phyloP scores from a whole-genome alignment of 345 rosid species.

The Rhodomyrtus tomentosa region DNA sequence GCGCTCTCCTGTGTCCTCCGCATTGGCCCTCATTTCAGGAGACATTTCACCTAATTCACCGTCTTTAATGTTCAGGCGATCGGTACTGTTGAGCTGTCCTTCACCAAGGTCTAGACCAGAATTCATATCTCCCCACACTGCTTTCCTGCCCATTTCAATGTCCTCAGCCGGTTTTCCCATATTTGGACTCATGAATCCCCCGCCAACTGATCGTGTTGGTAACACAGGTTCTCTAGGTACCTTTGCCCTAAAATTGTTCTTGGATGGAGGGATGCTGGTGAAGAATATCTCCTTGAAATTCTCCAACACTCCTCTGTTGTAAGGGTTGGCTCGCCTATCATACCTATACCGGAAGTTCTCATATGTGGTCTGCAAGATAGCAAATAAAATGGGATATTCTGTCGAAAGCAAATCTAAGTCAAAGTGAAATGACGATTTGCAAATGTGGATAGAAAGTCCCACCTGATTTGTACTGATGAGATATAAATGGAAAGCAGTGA shows the following conservation, averaged over 20 bases:
- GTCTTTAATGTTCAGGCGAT: constrained; percentile 60
- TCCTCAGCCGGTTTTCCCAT: constrained; percentile 86
- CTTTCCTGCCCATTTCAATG: constrained; percentile 94
- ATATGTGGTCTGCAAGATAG: constrained; percentile 64
- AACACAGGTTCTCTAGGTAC: constrained; percentile 62
- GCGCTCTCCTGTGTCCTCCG: constrained; percentile 55
- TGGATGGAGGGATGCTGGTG: constrained; percentile 57
- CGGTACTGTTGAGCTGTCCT: constrained; percentile 44
- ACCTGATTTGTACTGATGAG: constrained; percentile 98
- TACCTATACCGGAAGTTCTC: constrained; percentile 92
- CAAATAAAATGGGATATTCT: background rate
- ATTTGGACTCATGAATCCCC: constrained; percentile 93
- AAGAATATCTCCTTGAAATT: constrained; percentile 74
- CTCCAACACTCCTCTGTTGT: constrained; percentile 51
- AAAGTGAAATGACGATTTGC: background rate
- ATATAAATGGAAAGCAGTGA: constrained; percentile 80
- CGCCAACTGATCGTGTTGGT: constrained; percentile 47
- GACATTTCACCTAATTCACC: constrained; percentile 69
- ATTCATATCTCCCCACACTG: constrained; percentile 83
- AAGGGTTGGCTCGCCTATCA: constrained; percentile 78
- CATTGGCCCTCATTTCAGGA: constrained; percentile 55
- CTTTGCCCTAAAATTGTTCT: constrained; percentile 66
- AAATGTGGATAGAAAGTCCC: background rate
- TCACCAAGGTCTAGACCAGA: constrained; percentile 49
- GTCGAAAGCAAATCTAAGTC: background rate